A percentile compares a stretch with the other conserved stretches of the same genome.
These are phyloP conservation scores for Podila epicladia DNA, from an alignment of 192 early-diverging fungal genomes.

Conservation along the genomic window DNA sequence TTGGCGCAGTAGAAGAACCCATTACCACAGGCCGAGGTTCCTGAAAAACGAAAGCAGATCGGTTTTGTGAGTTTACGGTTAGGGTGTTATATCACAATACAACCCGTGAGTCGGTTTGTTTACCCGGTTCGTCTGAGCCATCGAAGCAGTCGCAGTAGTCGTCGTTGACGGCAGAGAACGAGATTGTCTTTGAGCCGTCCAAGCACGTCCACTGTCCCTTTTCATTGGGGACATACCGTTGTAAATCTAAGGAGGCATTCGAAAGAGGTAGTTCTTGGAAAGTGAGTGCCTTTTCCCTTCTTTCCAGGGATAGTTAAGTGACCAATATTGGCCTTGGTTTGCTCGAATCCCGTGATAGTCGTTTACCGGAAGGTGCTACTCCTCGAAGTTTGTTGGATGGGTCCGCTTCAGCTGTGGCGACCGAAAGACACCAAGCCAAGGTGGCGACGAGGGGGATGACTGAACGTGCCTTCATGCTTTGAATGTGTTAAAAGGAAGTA, in stretches of 20 bases:
- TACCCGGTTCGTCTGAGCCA: conserved; percentile 95
- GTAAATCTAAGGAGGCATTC: conserved; percentile 5
- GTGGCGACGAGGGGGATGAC: conserved; percentile 25
- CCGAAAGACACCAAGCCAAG: conserved; percentile 16
- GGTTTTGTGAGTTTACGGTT: neutral
- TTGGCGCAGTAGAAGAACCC: conserved; percentile 87
- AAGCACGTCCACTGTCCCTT: conserved; percentile 69
- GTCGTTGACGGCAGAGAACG: conserved; percentile 85
- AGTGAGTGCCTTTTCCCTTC: no score
- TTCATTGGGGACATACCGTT: conserved; percentile 15
- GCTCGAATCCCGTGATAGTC: neutral
- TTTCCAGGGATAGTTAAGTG: neutral
- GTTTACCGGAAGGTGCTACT: conserved; percentile 38
- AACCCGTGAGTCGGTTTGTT: neutral
- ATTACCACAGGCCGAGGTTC: conserved; percentile 91
- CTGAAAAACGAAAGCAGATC: conserved; percentile 38
- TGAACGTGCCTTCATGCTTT: conserved; percentile 17
- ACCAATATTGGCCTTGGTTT: neutral
- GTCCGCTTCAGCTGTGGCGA: conserved; percentile 3
- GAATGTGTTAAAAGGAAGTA: neutral
- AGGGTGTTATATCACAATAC: neutral
- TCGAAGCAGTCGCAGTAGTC: conserved; percentile 98
- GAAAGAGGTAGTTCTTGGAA: no score
- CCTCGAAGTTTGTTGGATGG: conserved; percentile 6
- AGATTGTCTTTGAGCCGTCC: conserved; percentile 76